phyloP scores from a whole-genome alignment of 192 early-diverging fungal genomes.

The Backusella sp. region DNA sequence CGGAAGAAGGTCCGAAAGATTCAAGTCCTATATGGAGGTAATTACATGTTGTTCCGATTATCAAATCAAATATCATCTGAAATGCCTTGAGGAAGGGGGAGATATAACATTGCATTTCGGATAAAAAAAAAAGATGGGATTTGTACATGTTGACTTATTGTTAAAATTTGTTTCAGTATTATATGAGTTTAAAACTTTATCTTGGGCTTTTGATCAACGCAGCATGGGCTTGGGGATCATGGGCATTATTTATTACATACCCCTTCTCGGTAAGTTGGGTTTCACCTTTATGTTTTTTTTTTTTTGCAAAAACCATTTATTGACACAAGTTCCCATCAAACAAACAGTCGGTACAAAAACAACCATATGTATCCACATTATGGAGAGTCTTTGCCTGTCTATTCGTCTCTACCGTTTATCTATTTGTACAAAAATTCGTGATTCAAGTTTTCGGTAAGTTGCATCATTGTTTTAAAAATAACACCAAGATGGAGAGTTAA shows the following conservation, averaged over 20 bases:
- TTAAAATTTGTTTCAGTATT: slow-evolving; percentile 22
- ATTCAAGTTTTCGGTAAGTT: slow-evolving; percentile 36
- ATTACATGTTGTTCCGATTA: not conserved
- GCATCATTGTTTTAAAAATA: too few relatives aligned
- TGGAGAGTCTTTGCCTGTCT: slow-evolving; percentile 23
- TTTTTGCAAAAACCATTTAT: not conserved
- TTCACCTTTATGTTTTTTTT: not conserved
- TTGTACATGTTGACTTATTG: not conserved
- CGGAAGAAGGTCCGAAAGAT: slow-evolving; percentile 26
- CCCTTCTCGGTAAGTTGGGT: slow-evolving; percentile 13
- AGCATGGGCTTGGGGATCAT: slow-evolving; percentile 32
- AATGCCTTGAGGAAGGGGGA: not conserved
- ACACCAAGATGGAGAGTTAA: not conserved
- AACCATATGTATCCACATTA: slow-evolving; percentile 14
- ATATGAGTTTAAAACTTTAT: slow-evolving; percentile 26
- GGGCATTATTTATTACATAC: slow-evolving; percentile 21
- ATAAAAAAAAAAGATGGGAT: not conserved
- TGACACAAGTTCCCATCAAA: too few relatives aligned
- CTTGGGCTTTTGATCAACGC: slow-evolving; percentile 18
- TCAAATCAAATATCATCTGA: not conserved
- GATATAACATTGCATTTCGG: not conserved
- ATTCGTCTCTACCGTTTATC: slow-evolving; percentile 19
- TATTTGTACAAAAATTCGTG: slow-evolving; percentile 27
- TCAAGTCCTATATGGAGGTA: slow-evolving; percentile 31
- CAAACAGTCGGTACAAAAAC: slow-evolving; percentile 24